Conservation (phyloP, 177 flowering plant genomes). For the Vitis hybrid region DNA sequence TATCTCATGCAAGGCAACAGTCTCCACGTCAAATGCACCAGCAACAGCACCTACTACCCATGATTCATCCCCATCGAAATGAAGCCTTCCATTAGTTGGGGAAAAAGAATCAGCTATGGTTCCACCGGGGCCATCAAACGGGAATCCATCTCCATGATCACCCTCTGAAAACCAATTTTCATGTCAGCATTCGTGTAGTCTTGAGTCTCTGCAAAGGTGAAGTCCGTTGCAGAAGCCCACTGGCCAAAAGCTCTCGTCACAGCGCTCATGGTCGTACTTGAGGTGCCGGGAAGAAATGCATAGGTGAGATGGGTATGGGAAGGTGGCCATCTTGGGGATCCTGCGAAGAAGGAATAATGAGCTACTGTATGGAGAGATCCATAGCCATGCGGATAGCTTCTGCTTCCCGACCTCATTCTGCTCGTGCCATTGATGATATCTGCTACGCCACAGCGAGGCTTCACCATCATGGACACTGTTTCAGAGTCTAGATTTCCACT, state of each 20-base stretch:
- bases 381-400: no score
- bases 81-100: slow-evolving; percentile 36
- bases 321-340: slow-evolving; percentile 26
- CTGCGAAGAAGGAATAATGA: slow-evolving; percentile 17
- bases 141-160: slow-evolving; percentile 31
- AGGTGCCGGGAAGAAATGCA: slow-evolving; percentile 13
- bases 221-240: slow-evolving; percentile 25
- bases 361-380: slow-evolving; percentile 8
- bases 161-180: slow-evolving; percentile 17
- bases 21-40: slow-evolving; percentile 20
- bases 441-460: slow-evolving; percentile 21
- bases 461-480: slow-evolving; percentile 3
- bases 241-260: slow-evolving; percentile 6
- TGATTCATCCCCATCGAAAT: slow-evolving; percentile 32
- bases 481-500: slow-evolving; percentile 19
- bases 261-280: neutral
- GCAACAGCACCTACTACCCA: slow-evolving; percentile 19
- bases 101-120: slow-evolving; percentile 30
- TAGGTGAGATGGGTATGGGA: slow-evolving; percentile 30
- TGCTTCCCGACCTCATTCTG: neutral
- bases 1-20: no score
- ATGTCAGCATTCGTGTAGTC: slow-evolving; percentile 21
- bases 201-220: slow-evolving; percentile 9
- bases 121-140: slow-evolving; percentile 42
- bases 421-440: slow-evolving; percentile 16